Evolutionary conservation across 129 eudicot genomes (phyloP), one percentile per base, ranked within the genome.

Genomic region (Tagetes erecta): DNA sequence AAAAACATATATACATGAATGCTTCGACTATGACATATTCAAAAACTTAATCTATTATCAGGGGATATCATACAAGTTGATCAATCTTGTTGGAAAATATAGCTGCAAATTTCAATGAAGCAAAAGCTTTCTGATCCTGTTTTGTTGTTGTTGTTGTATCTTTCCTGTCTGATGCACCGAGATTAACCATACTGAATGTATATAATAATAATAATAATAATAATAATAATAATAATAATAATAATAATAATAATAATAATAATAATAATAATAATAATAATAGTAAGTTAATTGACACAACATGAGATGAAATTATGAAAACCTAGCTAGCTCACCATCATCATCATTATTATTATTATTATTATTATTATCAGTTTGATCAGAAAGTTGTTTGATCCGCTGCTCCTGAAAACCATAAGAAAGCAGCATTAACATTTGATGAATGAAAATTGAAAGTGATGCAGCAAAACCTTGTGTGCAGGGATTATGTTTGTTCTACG

Each of bases 1-100:
- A 41, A 14, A 62, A 62, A 45, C 35, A 45, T 55, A 57, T 20
- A 31, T 67, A 34, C 63, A 51, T 31, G 45, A 60, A 59, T 59
- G 20, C 14, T 59, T 64, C 30, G 31, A 62, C 49, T 34, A 66
- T 50, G 11, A 63, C 10, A 70, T 14, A 6, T 20, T 72, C 56
- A 65, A 57, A 4, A 77, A 49, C 10, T 66, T 34, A 77, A 62
- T 8, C 40, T 58, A 65, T 64, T 51, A 60, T 52, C 12, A 71
- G 59, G 40, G 31, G 27, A 10, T 64, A 66, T 35, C 91, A 62
- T 80, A 85, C 92, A 68, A 80, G 42, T 50, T 67, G 72, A 8
- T 82, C 87, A 68, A 92, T 11, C 80, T 87, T 85, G 34, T 57
- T 67, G 53, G 13, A 9, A 12, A 81, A 53, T 36, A 20, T 5